Evolutionary conservation across 2,329 filamentous ascomycete genomes (phyloP).

Genomic region (Fusarium cyanostomum): DNA sequence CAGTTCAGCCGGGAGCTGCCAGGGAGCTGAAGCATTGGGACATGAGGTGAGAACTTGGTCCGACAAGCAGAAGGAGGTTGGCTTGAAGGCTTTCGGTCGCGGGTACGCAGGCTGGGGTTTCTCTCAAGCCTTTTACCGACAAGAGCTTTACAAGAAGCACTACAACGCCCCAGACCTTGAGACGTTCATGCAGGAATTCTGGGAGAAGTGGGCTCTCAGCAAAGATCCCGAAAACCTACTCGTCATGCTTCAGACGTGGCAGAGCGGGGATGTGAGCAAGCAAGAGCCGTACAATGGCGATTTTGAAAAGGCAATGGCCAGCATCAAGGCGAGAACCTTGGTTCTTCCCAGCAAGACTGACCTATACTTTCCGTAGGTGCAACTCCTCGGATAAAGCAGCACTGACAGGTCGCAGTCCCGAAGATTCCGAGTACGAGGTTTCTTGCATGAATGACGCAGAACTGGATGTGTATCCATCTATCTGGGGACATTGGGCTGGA

Average conservation of each 20-base stretch:
- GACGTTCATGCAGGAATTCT: slow-evolving; percentile 78
- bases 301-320: slow-evolving; percentile 71
- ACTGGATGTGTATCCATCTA: slow-evolving; percentile 51
- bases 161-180: slow-evolving; percentile 75
- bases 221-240: slow-evolving; percentile 82
- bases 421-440: slow-evolving; percentile 81
- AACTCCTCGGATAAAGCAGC: fast-evolving
- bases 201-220: slow-evolving; percentile 77
- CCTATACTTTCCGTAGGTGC: slow-evolving; percentile 73
- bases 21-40: slow-evolving; percentile 40
- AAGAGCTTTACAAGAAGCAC: slow-evolving; percentile 71
- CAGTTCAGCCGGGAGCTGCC: slow-evolving; percentile 60
- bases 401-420: slow-evolving; percentile 54
- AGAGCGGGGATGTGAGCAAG: slow-evolving; percentile 74
- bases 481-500: slow-evolving; percentile 65
- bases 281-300: slow-evolving; percentile 75
- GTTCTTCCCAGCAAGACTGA: slow-evolving; percentile 79
- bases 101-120: slow-evolving; percentile 87
- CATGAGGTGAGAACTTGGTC: slow-evolving; percentile 41
- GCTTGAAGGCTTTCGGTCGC: slow-evolving; percentile 75
- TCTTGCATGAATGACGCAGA: slow-evolving; percentile 52
- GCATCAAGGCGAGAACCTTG: slow-evolving; percentile 76
- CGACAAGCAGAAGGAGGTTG: slow-evolving; percentile 53
- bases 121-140: slow-evolving; percentile 79
- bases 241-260: slow-evolving; percentile 82